Evolutionary conservation across 306 rosid genomes (phyloP).

Genomic region (Macrotyloma uniflorum): DNA sequence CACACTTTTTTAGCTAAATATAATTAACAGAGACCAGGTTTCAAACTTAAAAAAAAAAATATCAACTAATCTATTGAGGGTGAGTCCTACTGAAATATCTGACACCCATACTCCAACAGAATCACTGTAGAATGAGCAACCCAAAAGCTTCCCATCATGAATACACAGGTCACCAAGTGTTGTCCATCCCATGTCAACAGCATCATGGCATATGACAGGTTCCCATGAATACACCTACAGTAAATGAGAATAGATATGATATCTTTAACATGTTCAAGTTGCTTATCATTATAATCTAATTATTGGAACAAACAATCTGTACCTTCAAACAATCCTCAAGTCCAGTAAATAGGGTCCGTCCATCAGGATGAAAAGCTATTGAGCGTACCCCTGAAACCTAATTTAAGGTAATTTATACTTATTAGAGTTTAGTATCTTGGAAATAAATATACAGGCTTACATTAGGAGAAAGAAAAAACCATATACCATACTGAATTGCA

Average conservation of each 20-base stretch:
- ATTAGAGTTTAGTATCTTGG: not conserved
- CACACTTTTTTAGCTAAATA: constrained; percentile 7
- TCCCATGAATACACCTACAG: constrained; percentile 84
- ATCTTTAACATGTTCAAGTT: constrained; percentile 13
- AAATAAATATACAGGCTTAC: constrained; percentile 18
- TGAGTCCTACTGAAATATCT: constrained; percentile 61
- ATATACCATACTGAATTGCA: not conserved
- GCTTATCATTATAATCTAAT: not conserved
- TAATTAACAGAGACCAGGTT: not conserved
- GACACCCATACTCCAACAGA: constrained; percentile 82
- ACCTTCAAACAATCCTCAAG: constrained; percentile 80
- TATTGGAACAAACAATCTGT: constrained; percentile 14
- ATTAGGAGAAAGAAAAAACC: constrained; percentile 9
- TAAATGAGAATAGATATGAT: constrained; percentile 14
- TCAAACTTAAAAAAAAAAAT: not conserved
- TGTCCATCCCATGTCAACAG: constrained; percentile 77
- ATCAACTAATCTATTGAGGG: not conserved
- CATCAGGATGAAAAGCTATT: constrained; percentile 82
- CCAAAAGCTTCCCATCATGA: constrained; percentile 73
- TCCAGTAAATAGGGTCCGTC: constrained; percentile 74
- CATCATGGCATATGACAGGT: constrained; percentile 71
- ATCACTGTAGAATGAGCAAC: constrained; percentile 72
- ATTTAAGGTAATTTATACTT: constrained; percentile 23
- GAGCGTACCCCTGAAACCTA: constrained; percentile 73
- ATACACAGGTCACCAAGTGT: constrained; percentile 74